Evolutionary conservation across 2,329 filamentous ascomycete genomes (phyloP), one percentile per base, ranked within the genome.

Genomic region (Colletotrichum abscissum): DNA sequence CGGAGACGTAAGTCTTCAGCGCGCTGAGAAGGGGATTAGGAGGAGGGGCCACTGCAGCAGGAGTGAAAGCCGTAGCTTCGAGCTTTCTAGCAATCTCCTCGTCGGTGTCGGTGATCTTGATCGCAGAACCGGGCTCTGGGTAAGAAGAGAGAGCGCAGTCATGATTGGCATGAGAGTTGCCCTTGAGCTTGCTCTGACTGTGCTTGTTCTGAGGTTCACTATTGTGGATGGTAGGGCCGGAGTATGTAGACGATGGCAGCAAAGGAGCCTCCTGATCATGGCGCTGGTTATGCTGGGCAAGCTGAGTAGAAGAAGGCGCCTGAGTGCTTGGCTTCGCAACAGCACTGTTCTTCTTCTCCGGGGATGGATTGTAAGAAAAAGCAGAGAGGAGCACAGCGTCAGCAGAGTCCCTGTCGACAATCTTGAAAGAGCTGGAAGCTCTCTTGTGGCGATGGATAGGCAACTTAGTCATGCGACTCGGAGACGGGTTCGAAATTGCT

Each of bases 391-490:
- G 12, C 5, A 65, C 33, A 7, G 52, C 54, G 26, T 46, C 62
- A 14, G 62, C 62, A 55, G 62, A 38, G 9, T 30, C 30, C n/a
- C 30, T 56, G 22, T 73, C 67, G 5, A 60, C 52, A 6, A 73
- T 70, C 56, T 73, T 66, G 67, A 57, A 30, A 5, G 60, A 63
- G 55, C 42, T 71, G 4, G 35, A 68, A 22, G 54, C 33, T 56
- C 62, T 60, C 49, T 71, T 73, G 49, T 73, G 71, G n/a, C 71
- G 67, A 38, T 62, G 62, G 24, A 71, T 54, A 7, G 67, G 30
- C 12, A 52, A 16, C 24, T 52, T 63, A 19, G 22, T 42, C 5
- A 16, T 49, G 4, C 55, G 52, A 14, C 60, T 65, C 12, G 67
- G 24, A 16, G 30, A 54, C 24, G 22, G 46, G 6, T 11, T 64